Evolutionary conservation across 352 stramenopile species (phyloP).

Genomic region (Sclerospora graminicola): DNA sequence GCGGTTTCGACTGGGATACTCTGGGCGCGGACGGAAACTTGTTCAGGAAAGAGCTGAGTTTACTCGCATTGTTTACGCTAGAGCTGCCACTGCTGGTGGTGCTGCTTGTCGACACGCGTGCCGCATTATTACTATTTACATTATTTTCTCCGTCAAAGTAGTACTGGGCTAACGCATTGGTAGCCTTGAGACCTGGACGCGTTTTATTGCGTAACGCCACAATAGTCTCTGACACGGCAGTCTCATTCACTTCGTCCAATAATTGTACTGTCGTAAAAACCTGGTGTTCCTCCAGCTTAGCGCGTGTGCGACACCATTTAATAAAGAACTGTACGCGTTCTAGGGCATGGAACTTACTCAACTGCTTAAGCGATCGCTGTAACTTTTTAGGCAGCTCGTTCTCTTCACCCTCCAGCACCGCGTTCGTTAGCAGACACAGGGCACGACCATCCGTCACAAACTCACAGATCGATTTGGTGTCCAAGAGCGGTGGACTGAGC

Average conservation of each 20-base stretch:
- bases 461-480: constrained; percentile 41
- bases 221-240: constrained; percentile 47
- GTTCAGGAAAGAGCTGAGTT: constrained; percentile 54
- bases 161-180: constrained; percentile 21
- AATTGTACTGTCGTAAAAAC: constrained; percentile 76
- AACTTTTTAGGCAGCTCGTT: constrained; percentile 57
- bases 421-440: constrained; percentile 54
- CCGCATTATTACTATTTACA: constrained; percentile 4
- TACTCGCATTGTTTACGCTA: constrained; percentile 27
- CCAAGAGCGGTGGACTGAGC: constrained; percentile 18
- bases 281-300: constrained; percentile 50
- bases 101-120: constrained; percentile 12
- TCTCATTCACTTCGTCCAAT: constrained; percentile 66
- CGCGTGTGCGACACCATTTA: constrained; percentile 57
- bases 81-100: constrained; percentile 12
- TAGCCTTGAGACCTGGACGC: constrained; percentile 22
- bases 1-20: constrained; percentile 15
- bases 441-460: constrained; percentile 70
- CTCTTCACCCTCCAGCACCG: constrained; percentile 16
- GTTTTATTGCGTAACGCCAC: constrained; percentile 51
- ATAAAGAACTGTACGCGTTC: constrained; percentile 84
- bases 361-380: constrained; percentile 52
- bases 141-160: constrained; percentile 18
- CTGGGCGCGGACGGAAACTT: constrained; percentile 39
- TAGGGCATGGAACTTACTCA: constrained; percentile 70